Base-by-base conservation (phyloP, 306 rosid species). In the Neltuma alba region DNA sequence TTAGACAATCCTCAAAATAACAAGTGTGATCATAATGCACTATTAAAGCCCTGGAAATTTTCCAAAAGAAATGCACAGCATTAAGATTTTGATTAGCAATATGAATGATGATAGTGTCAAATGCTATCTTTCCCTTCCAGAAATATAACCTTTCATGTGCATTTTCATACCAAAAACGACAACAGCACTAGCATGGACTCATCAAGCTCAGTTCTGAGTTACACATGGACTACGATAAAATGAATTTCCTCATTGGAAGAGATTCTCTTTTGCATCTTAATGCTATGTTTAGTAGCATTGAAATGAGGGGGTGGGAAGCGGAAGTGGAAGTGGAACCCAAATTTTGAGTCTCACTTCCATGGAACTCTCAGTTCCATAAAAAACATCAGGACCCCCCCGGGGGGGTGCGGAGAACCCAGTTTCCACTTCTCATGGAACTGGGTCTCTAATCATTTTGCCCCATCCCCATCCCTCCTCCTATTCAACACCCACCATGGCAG, bases 51-150 rank as follows among this genome's bases (percentile, higher is more conserved):
- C 69, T 63, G 15, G 6, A 63, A 2, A 63, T 33, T 31, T 63
- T 18, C n/a, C 69, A 36, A 36, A 36, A 63, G 6, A 33, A 65
- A n/a, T 1, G 28, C 28, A 65, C 2, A 65, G 45, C 20, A 65
- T 36, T 36, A 11, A 20, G 70, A 65, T 65, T 65, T 65, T 10
- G 70, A 65, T 36, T 34, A n/a, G 47, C n/a, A 65, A 65, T 65
- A 36, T n/a, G 3, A 65, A 60, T 14, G n/a, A 27, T 60, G 38
- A 60, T 12, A 60, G 9, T 27, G 15, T 60, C 66, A 28, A n/a
- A n/a, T n/a, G 6, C 9, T 30, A 28, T 60, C 14, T 25, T 28
- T 60, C n/a, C 20, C 5, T 28, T 13, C 65, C 0, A 58, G 3
- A n/a, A n/a, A n/a, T n/a, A n/a, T n/a, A n/a, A n/a, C n/a, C n/a